Evolutionary conservation across 2,329 filamentous ascomycete genomes (phyloP).

Genomic region (Ascosphaera aggregata): DNA sequence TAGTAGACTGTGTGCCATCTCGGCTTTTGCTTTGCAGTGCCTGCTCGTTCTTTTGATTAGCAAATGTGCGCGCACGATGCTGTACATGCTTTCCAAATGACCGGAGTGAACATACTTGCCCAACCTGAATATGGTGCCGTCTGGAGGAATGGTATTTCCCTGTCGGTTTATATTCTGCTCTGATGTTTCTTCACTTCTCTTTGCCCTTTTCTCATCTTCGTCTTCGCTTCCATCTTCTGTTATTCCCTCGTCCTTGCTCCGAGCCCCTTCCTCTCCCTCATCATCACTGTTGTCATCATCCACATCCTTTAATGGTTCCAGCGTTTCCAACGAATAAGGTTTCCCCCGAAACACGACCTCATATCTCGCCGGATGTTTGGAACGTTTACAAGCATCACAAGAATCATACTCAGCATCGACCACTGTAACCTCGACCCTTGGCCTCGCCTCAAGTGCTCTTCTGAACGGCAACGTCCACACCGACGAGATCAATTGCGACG

Average conservation of each 20-base stretch:
- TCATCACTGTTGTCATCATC: conserved; percentile 18
- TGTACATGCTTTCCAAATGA: neutral
- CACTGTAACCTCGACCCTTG: conserved; percentile 30
- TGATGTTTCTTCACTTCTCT: neutral
- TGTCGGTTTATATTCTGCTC: conserved; percentile 20
- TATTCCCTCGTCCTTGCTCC: conserved; percentile 17
- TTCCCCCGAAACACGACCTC: conserved; percentile 39
- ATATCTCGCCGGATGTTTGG: conserved; percentile 41
- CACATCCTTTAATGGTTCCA: conserved; percentile 33
- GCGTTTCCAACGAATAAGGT: conserved; percentile 39
- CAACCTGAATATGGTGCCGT: conserved; percentile 26
- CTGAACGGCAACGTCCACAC: conserved; percentile 46
- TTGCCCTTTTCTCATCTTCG: conserved; percentile 8
- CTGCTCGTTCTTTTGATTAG: conserved; percentile 7
- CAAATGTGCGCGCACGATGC: too few relatives aligned
- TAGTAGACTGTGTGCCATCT: conserved; percentile 44
- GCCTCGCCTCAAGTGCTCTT: conserved; percentile 40
- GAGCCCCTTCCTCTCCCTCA: conserved; percentile 13
- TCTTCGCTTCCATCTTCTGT: neutral
- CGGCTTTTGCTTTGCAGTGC: conserved; percentile 39
- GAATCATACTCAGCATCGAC: conserved; percentile 19
- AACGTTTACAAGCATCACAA: conserved; percentile 50
- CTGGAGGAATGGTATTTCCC: conserved; percentile 22
- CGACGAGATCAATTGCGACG: conserved; percentile 47
- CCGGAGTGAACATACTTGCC: conserved; percentile 20